phyloP scores from a whole-genome alignment of 2,329 filamentous ascomycete species.

The Chalaropsis thielavioides region DNA sequence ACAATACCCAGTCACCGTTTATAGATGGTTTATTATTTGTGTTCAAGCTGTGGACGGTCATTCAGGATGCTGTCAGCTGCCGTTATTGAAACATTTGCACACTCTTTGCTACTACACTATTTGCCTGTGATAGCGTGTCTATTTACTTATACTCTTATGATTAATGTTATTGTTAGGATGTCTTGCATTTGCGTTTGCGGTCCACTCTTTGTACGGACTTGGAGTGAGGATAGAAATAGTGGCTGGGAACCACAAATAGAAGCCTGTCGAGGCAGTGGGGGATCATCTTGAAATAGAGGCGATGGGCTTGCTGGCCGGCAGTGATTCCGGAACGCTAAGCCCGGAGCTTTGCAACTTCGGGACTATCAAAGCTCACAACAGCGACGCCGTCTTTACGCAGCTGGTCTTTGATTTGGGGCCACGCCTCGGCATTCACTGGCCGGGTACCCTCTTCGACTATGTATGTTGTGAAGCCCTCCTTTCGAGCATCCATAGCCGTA shows the following conservation, averaged over 20 bases:
- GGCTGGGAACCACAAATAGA: no score
- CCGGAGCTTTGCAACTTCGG: conserved; percentile 27
- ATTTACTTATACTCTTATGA: background rate
- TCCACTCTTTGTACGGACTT: no score
- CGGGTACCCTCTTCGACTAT: conserved; percentile 67
- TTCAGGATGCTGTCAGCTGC: background rate
- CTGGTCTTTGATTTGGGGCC: conserved; percentile 40
- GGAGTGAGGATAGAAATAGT: no score
- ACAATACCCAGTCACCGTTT: conserved; percentile 4
- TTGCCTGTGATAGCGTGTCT: background rate
- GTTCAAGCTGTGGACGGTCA: background rate
- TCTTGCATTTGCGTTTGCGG: no score
- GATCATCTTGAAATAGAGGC: no score
- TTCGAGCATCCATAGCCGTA: conserved; percentile 64
- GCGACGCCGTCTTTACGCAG: conserved; percentile 45
- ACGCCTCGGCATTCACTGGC: conserved; percentile 49
- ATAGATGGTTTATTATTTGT: conserved; percentile 7
- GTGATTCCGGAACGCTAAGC: background rate
- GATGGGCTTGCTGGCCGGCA: background rate
- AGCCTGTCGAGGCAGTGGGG: no score
- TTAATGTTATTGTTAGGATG: background rate
- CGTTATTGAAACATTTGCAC: background rate
- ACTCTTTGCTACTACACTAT: background rate
- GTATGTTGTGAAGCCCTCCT: conserved; percentile 61
- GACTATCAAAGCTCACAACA: conserved; percentile 43